Evolutionary conservation across 2,329 filamentous ascomycete species (phyloP).

Genomic region (Coniochaeta sp.): DNA sequence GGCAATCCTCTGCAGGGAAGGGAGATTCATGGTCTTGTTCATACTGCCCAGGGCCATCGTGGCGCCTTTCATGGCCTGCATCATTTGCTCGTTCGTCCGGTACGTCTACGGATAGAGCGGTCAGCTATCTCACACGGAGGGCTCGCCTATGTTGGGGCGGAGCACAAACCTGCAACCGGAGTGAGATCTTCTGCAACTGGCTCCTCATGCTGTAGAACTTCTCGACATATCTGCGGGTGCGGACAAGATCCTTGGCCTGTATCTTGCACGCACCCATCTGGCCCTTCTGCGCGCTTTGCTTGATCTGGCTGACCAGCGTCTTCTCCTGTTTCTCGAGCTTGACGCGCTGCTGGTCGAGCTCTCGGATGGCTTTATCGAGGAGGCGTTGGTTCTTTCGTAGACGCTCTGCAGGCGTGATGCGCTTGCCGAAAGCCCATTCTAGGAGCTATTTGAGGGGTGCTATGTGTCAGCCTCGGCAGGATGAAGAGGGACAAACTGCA

Average conservation of each 20-base stretch:
- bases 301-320: constrained; percentile 91
- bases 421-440: constrained; percentile 99
- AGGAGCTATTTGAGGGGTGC: constrained; percentile 63
- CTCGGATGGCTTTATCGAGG: constrained; percentile 93
- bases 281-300: constrained; percentile 95
- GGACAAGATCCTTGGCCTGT: constrained; percentile 92
- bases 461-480: constrained; percentile 15
- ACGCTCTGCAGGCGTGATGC: constrained; percentile 92
- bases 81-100: constrained; percentile 98
- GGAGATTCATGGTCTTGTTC: constrained; percentile 97
- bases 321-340: constrained; percentile 99
- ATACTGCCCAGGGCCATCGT: constrained; percentile 90
- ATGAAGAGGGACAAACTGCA: background rate
- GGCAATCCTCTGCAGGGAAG: constrained; percentile 87
- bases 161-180: constrained; percentile 72
- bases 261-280: constrained; percentile 99
- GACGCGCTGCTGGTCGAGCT: constrained; percentile 87
- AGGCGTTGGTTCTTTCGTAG: constrained; percentile 91
- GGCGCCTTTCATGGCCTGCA: constrained; percentile 98
- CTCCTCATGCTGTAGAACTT: constrained; percentile 99
- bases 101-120: constrained; percentile 60
- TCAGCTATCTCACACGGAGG: background rate
- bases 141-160: constrained; percentile 7
- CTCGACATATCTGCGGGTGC: constrained; percentile 89
- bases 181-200: constrained; percentile 89